Base-by-base conservation (phyloP, 2,329 filamentous ascomycete species). In the Colletotrichum sidae region DNA sequence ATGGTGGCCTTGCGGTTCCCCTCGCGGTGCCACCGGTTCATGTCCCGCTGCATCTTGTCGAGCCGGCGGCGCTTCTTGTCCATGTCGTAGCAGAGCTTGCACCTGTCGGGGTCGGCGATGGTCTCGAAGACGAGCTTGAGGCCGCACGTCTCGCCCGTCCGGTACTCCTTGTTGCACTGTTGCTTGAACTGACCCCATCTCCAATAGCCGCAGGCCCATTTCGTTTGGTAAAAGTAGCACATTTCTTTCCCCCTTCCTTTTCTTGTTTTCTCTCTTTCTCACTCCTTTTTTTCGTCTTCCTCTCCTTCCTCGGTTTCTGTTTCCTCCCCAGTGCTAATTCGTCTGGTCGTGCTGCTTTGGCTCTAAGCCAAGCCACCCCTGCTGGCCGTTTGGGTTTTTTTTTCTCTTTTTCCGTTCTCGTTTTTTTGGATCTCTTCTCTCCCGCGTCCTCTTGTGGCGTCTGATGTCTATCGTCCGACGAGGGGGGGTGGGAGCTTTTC, bases 141-240 rank as follows among this genome's bases (percentile, higher is more conserved):
- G 68, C 95, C 95, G 80, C 95, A 98, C 42, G 95, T 97, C 84
- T 98, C 95, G 73, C 95, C 95, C 70, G 92, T 97, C 70, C 95
- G 92, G 82, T 97, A 96, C 78, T 97, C 95, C 80, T 93, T 94
- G 79, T 92, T 90, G 86, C 95, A 98, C 77, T 97, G 94, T 79
- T 94, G 88, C 70, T 92, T 90, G 83, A 97, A 97, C 81, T 91
- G 91, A 70, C 93, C 92, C 94, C 94, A 98, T 79, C 94, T 93
- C 90, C 92, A 97, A 85, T 93, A 95, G 74, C 92, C 92, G 81
- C 95, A 98, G 63, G 79, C 79, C 86, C 92, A 97, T 72, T 88
- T 87, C 78, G 91, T 93, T 80, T 95, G 92, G 74, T 97, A 94
- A 84, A 94, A 98, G 85, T 96, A 97, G 83, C 95, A 97, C 95